Conservation (phyloP, 352 stramenopile genomes). For the Peronospora farinosa region DNA sequence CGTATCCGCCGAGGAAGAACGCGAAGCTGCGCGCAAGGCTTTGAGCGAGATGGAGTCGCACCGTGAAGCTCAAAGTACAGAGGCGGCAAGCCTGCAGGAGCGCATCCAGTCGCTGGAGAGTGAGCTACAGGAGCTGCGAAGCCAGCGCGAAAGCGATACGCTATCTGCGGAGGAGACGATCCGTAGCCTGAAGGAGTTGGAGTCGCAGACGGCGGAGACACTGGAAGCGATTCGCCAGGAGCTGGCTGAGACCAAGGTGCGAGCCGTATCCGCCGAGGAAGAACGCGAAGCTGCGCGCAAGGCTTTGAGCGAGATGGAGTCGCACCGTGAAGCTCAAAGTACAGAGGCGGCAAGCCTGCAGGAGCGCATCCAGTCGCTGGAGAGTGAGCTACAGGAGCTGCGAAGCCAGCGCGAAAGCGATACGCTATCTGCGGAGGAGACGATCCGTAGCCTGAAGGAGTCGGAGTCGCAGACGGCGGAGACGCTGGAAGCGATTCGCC, state of each 20-base stretch:
- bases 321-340: constrained; percentile 15
- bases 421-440: constrained; percentile 15
- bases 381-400: constrained; percentile 24
- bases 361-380: constrained; percentile 13
- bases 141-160: constrained; percentile 16
- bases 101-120: constrained; percentile 15
- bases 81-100: constrained; percentile 5
- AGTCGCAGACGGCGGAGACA: constrained; percentile 9
- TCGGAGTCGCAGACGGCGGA: constrained; percentile 11
- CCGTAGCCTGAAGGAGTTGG: constrained; percentile 18
- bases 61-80: constrained; percentile 13
- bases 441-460: constrained; percentile 18
- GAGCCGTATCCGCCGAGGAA: constrained; percentile 13
- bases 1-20: constrained; percentile 14
- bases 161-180: constrained; percentile 21
- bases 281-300: constrained; percentile 15
- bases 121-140: constrained; percentile 23
- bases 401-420: constrained; percentile 18
- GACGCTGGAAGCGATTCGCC: constrained; percentile 16
- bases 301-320: constrained; percentile 18
- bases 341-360: constrained; percentile 4
- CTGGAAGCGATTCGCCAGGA: constrained; percentile 23
- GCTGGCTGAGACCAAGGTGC: constrained; percentile 16
- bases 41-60: constrained; percentile 15
- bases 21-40: constrained; percentile 13